Evolutionary conservation across 148 eudicot species (phyloP), one percentile per base, ranked within the genome.

Genomic region (Limonium bicolor): DNA sequence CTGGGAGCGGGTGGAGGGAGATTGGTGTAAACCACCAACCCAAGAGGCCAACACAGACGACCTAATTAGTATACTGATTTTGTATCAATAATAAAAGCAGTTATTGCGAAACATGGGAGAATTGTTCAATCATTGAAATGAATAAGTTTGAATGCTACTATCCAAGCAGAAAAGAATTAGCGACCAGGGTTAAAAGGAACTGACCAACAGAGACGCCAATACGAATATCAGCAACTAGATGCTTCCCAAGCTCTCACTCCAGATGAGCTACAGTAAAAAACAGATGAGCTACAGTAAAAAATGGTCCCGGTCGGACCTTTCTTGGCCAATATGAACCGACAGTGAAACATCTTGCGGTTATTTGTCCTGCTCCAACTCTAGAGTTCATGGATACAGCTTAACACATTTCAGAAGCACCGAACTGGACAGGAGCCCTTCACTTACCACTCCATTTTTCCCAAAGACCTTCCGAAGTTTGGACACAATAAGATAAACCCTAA

Each of bases 221-320:
- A 68, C 84, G 92, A 15, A 94, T 88, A 60, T 83, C 94, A 41
- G 94, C 92, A 34, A 83, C 92, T 60, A 83, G 97, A 70, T 83
- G 80, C 73, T 88, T 88, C 40, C 97, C 62, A 26, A 88, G 81
- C 68, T 88, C 84, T 33, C 94, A 65, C 59, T 88, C 94, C 70
- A 88, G 62, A 75, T 88, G 97, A 3, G 97, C 97, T 3, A 94
- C 97, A 18, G 80, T 83, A 94, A 94, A 88, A 50, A 88, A n/a
- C 70, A 88, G 62, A 75, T 88, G 97, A 3, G 97, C 97, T 3
- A 94, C 97, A 18, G 80, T 83, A 94, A 94, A 88, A 50, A 88
- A n/a, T 84, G 9, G 94, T 84, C 11, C 97, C 97, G 20, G 84
- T 53, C 34, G 97, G 94, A 50, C 97, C 97, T 67, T 88, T 88